Conservation (phyloP, 2,329 filamentous ascomycete genomes). For the Clonostachys rhizophaga region DNA sequence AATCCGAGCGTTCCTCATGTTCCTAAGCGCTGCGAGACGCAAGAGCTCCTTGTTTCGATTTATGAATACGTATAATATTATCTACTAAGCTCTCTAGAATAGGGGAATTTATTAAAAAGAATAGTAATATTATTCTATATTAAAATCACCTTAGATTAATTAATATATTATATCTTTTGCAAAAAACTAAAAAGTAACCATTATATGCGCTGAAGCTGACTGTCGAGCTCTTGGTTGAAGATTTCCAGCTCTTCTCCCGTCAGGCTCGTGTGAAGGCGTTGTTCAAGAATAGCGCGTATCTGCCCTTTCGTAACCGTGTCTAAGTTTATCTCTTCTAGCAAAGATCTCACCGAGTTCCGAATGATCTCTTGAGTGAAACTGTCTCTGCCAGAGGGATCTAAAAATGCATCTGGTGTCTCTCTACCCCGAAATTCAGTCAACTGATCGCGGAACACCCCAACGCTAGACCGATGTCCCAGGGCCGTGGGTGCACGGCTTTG, state of each 20-base stretch:
- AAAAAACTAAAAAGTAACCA: background rate
- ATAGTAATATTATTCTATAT: too few species aligned
- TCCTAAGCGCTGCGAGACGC: too few species aligned
- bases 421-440: conserved; percentile 33
- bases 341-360: conserved; percentile 78
- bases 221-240: conserved; percentile 89
- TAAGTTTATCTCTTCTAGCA: conserved; percentile 83
- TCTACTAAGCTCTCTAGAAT: too few species aligned
- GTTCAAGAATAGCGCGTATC: conserved; percentile 84
- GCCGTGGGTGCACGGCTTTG: conserved; percentile 43
- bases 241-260: conserved; percentile 81
- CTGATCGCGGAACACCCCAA: conserved; percentile 68
- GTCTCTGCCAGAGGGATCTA: too few species aligned
- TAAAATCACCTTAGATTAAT: too few species aligned
- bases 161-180: too few species aligned
- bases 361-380: conserved; percentile 60
- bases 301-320: conserved; percentile 99
- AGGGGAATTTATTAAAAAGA: too few species aligned
- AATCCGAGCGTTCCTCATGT: too few species aligned
- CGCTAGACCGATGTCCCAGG: conserved; percentile 42
- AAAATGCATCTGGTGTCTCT: too few species aligned
- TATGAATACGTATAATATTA: too few species aligned
- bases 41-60: too few species aligned
- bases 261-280: conserved; percentile 86
- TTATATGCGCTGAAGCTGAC: conserved; percentile 90